Conservation (phyloP, 2,329 filamentous ascomycete species). For the Botrytis galanthina region DNA sequence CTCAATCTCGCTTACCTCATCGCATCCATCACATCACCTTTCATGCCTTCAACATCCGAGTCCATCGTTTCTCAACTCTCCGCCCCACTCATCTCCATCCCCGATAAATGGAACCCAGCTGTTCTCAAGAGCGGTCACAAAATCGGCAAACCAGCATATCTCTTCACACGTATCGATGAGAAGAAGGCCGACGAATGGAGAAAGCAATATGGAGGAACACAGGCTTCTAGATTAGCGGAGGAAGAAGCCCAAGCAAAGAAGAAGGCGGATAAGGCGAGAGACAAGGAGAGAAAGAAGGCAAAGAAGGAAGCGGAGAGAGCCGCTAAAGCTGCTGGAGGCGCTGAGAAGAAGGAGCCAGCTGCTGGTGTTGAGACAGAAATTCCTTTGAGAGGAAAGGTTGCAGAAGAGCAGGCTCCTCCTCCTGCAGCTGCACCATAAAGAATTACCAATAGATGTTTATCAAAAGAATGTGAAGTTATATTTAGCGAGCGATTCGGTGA, state of each 20-base stretch:
- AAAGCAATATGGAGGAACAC: constrained; percentile 66
- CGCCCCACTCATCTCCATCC: constrained; percentile 55
- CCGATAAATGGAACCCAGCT: constrained; percentile 62
- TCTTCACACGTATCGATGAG: constrained; percentile 80
- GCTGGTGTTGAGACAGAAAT: constrained; percentile 27
- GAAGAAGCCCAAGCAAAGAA: constrained; percentile 55
- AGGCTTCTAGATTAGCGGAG: constrained; percentile 65
- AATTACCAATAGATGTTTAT: background rate
- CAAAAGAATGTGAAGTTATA: constrained; percentile 20
- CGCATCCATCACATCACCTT: constrained; percentile 75
- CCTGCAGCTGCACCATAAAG: constrained; percentile 35
- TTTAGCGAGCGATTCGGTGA: constrained; percentile 23
- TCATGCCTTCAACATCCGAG: constrained; percentile 76
- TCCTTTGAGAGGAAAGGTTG: constrained; percentile 34
- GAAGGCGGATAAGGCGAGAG: constrained; percentile 41
- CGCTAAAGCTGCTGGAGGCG: constrained; percentile 27
- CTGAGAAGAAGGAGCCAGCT: constrained; percentile 36
- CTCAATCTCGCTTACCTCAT: constrained; percentile 82
- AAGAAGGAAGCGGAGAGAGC: constrained; percentile 43
- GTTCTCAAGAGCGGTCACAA: constrained; percentile 70
- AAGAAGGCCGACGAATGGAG: constrained; percentile 84
- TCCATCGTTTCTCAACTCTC: constrained; percentile 78
- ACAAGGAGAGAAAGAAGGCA: constrained; percentile 47
- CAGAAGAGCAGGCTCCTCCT: constrained; percentile 38
- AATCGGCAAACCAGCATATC: constrained; percentile 73